Evolutionary conservation across 257 asterid species (phyloP).

Genomic region (Scutellaria barbata): DNA sequence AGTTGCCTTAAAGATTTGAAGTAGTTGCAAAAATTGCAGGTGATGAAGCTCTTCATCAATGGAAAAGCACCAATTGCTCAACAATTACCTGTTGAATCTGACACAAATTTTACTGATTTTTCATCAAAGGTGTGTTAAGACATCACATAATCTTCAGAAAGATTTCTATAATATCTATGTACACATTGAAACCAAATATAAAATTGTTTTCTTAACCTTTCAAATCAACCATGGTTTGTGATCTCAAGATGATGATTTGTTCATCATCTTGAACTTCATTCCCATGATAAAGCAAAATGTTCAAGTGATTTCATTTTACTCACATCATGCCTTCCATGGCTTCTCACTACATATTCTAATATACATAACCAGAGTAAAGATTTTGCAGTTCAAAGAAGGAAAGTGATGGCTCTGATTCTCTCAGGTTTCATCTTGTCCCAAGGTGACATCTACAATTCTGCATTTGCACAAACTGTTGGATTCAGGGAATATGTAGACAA

Average conservation of each 20-base stretch:
- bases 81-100: constrained; percentile 94
- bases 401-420: constrained; percentile 61
- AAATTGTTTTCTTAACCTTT: constrained; percentile 8
- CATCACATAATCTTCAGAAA: too few relatives aligned
- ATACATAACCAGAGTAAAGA: constrained; percentile 84
- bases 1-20: neutral
- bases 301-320: too few relatives aligned
- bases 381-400: constrained; percentile 95
- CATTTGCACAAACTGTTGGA: constrained; percentile 62
- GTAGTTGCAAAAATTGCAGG: constrained; percentile 48
- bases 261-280: neutral
- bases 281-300: neutral
- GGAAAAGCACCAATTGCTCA: constrained; percentile 95
- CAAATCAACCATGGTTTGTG: neutral
- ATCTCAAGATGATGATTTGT: constrained; percentile 3
- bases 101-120: constrained; percentile 71
- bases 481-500: constrained; percentile 78
- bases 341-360: constrained; percentile 59
- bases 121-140: constrained; percentile 63
- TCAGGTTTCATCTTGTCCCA: constrained; percentile 62
- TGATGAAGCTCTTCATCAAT: constrained; percentile 79
- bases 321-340: constrained; percentile 38
- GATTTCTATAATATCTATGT: too few relatives aligned
- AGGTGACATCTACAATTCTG: constrained; percentile 35
- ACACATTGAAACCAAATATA: neutral